Base-by-base conservation (phyloP, 441 rosid species). In the Codiaeum variegatum region DNA sequence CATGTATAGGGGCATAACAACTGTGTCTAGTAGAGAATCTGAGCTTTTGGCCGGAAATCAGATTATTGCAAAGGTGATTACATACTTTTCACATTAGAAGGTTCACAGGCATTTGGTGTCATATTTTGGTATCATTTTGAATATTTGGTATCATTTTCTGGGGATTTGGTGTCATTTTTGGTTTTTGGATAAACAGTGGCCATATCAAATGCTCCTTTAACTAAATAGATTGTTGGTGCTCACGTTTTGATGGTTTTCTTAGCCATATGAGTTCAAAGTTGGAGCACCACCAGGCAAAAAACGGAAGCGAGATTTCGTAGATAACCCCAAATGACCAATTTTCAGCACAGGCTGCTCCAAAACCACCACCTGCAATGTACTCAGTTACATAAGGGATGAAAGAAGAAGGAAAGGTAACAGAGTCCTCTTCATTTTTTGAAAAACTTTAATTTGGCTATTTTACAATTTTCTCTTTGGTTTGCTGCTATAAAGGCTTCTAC, bases 321-420 rank as follows among this genome's bases (percentile, higher is more conserved):
- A 92, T 73, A 92, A 84, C 72, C 97, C 97, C 98, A 75, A 94
- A 94, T 71, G 97, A 96, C 72, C 81, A 92, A 54, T 94, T 94
- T 82, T 94, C 98, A 29, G 97, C 94, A 44, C 98, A 93, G 69
- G 98, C 98, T 72, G 80, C 99, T 36, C 97, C 99, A 32, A 94
- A 94, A 73, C 99, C 97, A 5, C 99, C 97, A 21, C 85, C 90
- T 6, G 97, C 97, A 5, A 82, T 92, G 99, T 94, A 92, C 83
- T 82, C 74, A 19, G 80, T 91, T 10, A 86, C 84, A 0, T 83
- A 94, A 82, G 97, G 98, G 74, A 94, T 92, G 99, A 90, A 80
- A 87, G 88, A 90, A 1, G 99, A 98, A 61, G 98, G 98, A 74
- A 90, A 92, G 98, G 98, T 94, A 68, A 76, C 18, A 31, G n/a